Evolutionary conservation across 2,329 filamentous ascomycete genomes (phyloP).

Genomic region (Fusarium caatingaense): DNA sequence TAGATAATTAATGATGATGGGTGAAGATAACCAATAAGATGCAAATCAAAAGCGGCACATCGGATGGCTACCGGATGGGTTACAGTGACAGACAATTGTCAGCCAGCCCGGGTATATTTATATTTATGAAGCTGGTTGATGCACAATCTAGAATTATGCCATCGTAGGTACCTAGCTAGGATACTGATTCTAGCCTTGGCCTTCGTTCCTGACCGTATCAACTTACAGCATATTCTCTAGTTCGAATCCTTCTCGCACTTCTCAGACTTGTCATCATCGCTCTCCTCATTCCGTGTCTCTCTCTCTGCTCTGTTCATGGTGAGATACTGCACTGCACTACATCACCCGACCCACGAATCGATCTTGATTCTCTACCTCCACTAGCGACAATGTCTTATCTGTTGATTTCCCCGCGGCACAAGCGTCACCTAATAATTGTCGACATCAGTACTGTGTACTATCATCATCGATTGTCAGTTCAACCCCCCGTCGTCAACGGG

Average conservation of each 20-base stretch:
- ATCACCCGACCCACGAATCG: slow-evolving; percentile 23
- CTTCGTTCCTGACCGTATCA: slow-evolving; percentile 23
- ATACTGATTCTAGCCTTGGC: background rate
- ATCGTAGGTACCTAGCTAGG: background rate
- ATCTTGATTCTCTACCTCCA: slow-evolving; percentile 29
- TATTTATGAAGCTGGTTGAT: background rate
- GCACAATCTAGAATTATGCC: background rate
- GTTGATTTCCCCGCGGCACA: background rate
- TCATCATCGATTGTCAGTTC: background rate
- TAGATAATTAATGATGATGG: background rate
- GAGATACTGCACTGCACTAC: background rate
- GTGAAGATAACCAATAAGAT: background rate
- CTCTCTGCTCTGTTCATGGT: background rate
- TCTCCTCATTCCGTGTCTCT: background rate
- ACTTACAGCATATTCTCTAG: background rate
- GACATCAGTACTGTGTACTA: background rate
- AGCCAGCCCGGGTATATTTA: too few relatives aligned
- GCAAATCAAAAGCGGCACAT: background rate
- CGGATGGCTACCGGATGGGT: background rate
- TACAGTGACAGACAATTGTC: background rate
- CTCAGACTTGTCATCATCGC: background rate
- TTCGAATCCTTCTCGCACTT: background rate
- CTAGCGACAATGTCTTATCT: slow-evolving; percentile 7
- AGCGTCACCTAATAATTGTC: slow-evolving; percentile 2
- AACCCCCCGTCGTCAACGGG: background rate